A percentile compares a stretch with the other conserved stretches of the same genome.
phyloP scores from a whole-genome alignment of 495 filamentous ascomycete species.

The Penicillium coprophilum region DNA sequence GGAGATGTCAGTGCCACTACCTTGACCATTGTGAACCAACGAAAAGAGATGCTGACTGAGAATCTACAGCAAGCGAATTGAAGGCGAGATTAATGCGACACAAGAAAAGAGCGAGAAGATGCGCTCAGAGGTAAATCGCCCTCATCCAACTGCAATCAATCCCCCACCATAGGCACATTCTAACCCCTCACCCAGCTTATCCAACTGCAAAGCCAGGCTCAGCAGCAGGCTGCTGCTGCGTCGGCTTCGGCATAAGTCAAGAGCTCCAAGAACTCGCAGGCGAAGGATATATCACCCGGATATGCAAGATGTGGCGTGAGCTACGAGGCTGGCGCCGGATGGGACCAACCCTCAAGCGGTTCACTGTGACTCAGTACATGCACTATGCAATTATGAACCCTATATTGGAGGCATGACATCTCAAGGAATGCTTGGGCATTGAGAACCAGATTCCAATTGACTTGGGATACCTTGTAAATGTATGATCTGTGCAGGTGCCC shows the following conservation, averaged over 20 bases:
- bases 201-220: slow-evolving; percentile 44
- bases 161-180: slow-evolving; percentile 5
- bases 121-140: slow-evolving; percentile 60
- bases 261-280: background rate
- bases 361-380: background rate
- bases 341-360: background rate
- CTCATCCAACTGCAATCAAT: background rate
- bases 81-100: slow-evolving; percentile 73
- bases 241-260: slow-evolving; percentile 36
- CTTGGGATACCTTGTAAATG: background rate
- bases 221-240: slow-evolving; percentile 41
- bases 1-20: slow-evolving; percentile 70
- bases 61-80: slow-evolving; percentile 70
- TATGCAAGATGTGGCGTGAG: background rate
- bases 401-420: background rate
- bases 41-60: slow-evolving; percentile 12
- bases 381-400: background rate
- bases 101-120: slow-evolving; percentile 81
- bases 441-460: background rate
- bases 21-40: background rate
- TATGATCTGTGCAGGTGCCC: slow-evolving; percentile 8
- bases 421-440: background rate
- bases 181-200: slow-evolving; percentile 38
- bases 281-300: slow-evolving; percentile 1
- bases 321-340: background rate